A percentile compares a stretch with the other conserved stretches of the same genome.
Conservation (phyloP, 805 yeast genomes). For the Wickerhamomyces tratensis region DNA sequence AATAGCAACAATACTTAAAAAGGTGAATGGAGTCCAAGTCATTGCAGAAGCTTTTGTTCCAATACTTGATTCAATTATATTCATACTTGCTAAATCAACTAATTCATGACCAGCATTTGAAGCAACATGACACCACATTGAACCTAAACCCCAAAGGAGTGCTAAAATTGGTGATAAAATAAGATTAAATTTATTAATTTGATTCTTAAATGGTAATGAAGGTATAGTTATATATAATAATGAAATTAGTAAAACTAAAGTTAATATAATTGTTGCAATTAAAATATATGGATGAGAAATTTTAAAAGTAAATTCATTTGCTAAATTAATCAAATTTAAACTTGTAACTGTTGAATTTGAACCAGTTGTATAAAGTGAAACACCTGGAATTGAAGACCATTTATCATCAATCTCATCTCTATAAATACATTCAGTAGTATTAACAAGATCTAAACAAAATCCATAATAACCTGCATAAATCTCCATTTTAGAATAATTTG, state of each 20-base stretch:
- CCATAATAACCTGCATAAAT: slow-evolving; percentile 49
- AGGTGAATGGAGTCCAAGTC: slow-evolving; percentile 53
- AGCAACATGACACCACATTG: slow-evolving; percentile 57
- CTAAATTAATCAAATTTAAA: slow-evolving; percentile 38
- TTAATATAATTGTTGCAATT: slow-evolving; percentile 36
- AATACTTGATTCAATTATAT: slow-evolving; percentile 29
- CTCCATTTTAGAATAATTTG: slow-evolving; percentile 28
- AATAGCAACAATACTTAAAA: slow-evolving; percentile 30
- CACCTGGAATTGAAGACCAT: slow-evolving; percentile 20
- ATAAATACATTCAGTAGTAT: slow-evolving; percentile 27
- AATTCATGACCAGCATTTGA: slow-evolving; percentile 32
- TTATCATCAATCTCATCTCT: slow-evolving; percentile 16
- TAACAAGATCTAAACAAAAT: slow-evolving; percentile 35
- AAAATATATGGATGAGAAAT: slow-evolving; percentile 47
- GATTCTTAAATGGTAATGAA: slow-evolving; percentile 31
- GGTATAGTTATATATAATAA: slow-evolving; percentile 38
- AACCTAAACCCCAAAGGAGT: slow-evolving; percentile 53
- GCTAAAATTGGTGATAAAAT: slow-evolving; percentile 26
- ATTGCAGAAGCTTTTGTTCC: slow-evolving; percentile 48
- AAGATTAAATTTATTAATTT: slow-evolving; percentile 19
- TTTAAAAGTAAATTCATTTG: slow-evolving; percentile 31
- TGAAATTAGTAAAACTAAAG: slow-evolving; percentile 29
- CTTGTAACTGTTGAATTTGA: slow-evolving; percentile 22
- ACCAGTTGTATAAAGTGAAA: slow-evolving; percentile 23
- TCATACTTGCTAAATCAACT: slow-evolving; percentile 40